Base-by-base conservation (phyloP, 176 grass and related monocot species). In the Triticum urartu region DNA sequence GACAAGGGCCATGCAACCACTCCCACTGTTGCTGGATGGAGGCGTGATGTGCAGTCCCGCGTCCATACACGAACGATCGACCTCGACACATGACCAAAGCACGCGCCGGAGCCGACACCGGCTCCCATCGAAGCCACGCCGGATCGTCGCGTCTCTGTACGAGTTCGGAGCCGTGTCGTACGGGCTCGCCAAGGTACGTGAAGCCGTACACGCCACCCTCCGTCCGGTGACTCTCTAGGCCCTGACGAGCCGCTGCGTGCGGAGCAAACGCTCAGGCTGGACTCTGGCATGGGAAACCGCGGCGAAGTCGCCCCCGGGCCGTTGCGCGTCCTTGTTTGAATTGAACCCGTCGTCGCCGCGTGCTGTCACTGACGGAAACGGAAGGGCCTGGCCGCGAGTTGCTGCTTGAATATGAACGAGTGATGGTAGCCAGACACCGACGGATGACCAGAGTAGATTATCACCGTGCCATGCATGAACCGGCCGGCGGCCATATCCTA, bases 401-500 rank as follows among this genome's bases (percentile, higher is more conserved):
- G 52, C 18, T 77, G 81, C 48, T 71, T 52, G 48, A 5, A 17
- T 17, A 52, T 22, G 40, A 13, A 13, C 11, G 8, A 10, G 45
- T 0, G 21, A 12, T 17, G 30, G 71, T 25, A 26, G 42, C 38
- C 64, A 11, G 83, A 84, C 2, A 68, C 38, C 83, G 65, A 33
- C 18, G 20, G 54, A 3, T 32, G 64, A 71, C 61, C 72, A 72
- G 64, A 90, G n/a, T 72, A 86, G 72, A 86, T 86, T 86, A 86
- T 90, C 84, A 30, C 74, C 33, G 6, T 1, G 9, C 2, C 35
- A 40, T 42, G n/a, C 2, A 42, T 22, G 67, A 28, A 38, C 4
- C 61, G 62, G 70, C 4, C 61, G 62, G 70, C n/a, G 88, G 78
- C 38, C 50, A 52, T 52, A 52, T 52, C 48, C 35, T 36, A 36